Conservation (phyloP, 2,329 filamentous ascomycete genomes). For the Pestalotiopsis sp. region DNA sequence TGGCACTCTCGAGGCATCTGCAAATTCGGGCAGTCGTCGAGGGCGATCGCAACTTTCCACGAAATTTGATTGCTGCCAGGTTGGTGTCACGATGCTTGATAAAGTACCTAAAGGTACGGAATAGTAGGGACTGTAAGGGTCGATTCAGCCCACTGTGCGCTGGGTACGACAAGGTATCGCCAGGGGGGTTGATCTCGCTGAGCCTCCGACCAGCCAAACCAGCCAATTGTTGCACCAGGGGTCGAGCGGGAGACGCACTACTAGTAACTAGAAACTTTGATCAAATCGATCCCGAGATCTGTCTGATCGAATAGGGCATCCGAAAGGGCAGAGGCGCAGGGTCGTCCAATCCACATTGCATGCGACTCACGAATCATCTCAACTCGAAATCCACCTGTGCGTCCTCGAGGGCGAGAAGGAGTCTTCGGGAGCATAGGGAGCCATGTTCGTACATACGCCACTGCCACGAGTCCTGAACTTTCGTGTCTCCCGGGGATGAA, state of each 20-base stretch:
- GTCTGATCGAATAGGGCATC: neutral
- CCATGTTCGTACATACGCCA: neutral
- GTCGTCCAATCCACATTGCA: neutral
- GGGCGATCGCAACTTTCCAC: neutral
- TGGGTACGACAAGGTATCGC: neutral
- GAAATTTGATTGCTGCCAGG: neutral
- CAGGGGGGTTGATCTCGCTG: neutral
- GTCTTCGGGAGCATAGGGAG: neutral
- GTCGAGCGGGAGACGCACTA: neutral
- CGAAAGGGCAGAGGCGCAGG: neutral
- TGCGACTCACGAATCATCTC: neutral
- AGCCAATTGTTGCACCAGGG: neutral
- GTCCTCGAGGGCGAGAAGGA: neutral
- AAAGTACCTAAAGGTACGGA: neutral
- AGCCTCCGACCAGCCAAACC: neutral
- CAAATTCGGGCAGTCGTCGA: neutral
- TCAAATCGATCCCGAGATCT: neutral
- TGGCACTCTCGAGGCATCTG: neutral
- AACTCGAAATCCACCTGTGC: neutral
- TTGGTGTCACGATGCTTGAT: neutral
- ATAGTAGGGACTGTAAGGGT: neutral
- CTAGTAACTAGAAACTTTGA: neutral
- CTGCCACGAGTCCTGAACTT: neutral
- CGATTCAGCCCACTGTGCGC: neutral
- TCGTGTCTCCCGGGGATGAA: neutral